Conservation (phyloP, 1,284 basidiomycete species). For the Ganoderma multipileum region DNA sequence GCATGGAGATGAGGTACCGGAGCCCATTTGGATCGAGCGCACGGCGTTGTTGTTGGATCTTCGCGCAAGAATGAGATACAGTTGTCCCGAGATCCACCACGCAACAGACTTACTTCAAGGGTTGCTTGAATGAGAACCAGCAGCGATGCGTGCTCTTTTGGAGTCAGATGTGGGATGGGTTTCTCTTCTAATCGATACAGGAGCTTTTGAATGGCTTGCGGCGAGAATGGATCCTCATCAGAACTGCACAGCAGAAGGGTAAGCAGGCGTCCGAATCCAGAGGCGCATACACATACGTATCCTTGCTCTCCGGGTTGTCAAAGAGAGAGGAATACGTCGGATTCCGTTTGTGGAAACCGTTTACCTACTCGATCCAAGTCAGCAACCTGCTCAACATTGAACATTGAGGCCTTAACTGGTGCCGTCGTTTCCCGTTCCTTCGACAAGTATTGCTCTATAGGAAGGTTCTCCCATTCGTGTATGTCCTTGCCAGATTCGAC, state of each 20-base stretch:
- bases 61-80: not conserved
- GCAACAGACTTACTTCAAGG: constrained; percentile 66
- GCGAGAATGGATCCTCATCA: constrained; percentile 71
- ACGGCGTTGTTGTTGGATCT: constrained; percentile 88
- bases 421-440: constrained; percentile 38
- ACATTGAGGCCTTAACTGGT: constrained; percentile 11
- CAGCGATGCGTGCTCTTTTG: constrained; percentile 82
- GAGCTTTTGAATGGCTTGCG: constrained; percentile 64
- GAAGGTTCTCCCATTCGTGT: constrained; percentile 53
- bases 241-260: constrained; percentile 25
- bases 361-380: constrained; percentile 16
- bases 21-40: constrained; percentile 90
- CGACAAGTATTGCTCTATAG: constrained; percentile 62
- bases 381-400: not conserved
- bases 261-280: not conserved
- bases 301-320: constrained; percentile 41
- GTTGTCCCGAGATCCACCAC: not conserved
- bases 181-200: constrained; percentile 68
- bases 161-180: constrained; percentile 74
- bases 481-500: constrained; percentile 41
- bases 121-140: constrained; percentile 85
- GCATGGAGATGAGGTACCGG: constrained; percentile 89
- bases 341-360: constrained; percentile 38
- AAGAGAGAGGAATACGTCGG: constrained; percentile 56
- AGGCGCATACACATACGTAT: constrained; percentile 47